phyloP scores from a whole-genome alignment of 345 rosid species.

The Microcos paniculata region DNA sequence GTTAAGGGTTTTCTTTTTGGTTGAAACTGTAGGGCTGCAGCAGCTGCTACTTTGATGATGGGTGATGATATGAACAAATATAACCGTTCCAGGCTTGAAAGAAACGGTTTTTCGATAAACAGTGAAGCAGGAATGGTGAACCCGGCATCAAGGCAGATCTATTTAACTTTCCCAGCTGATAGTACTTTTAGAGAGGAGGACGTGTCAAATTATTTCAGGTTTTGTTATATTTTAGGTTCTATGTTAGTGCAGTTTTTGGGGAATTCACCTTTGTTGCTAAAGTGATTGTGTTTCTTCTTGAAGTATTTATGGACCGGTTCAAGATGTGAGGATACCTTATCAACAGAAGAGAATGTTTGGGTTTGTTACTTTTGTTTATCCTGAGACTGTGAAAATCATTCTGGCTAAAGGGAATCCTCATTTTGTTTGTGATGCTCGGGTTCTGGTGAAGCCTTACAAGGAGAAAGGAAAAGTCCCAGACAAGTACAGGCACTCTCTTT shows the following conservation, averaged over 20 bases:
- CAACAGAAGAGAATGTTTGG: slow-evolving; percentile 99
- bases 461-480: slow-evolving; percentile 95
- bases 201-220: slow-evolving; percentile 90
- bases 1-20: not conserved
- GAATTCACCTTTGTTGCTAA: not conserved
- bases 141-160: slow-evolving; percentile 95
- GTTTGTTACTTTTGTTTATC: slow-evolving; percentile 79
- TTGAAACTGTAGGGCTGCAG: slow-evolving; percentile 20
- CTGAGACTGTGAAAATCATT: slow-evolving; percentile 90
- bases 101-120: slow-evolving; percentile 50
- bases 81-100: slow-evolving; percentile 76
- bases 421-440: slow-evolving; percentile 89
- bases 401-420: slow-evolving; percentile 92
- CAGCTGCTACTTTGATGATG: slow-evolving; percentile 67
- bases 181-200: slow-evolving; percentile 93
- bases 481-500: slow-evolving; percentile 62
- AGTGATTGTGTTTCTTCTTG: slow-evolving; percentile 7
- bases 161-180: slow-evolving; percentile 94
- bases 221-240: slow-evolving; percentile 11
- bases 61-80: slow-evolving; percentile 70
- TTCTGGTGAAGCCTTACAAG: slow-evolving; percentile 92
- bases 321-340: slow-evolving; percentile 93
- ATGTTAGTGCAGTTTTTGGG: not conserved
- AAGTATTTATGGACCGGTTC: slow-evolving; percentile 89
- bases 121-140: slow-evolving; percentile 45